Evolutionary conservation across 192 early-diverging fungal species (phyloP).

Genomic region (Paraglomus occultum): DNA sequence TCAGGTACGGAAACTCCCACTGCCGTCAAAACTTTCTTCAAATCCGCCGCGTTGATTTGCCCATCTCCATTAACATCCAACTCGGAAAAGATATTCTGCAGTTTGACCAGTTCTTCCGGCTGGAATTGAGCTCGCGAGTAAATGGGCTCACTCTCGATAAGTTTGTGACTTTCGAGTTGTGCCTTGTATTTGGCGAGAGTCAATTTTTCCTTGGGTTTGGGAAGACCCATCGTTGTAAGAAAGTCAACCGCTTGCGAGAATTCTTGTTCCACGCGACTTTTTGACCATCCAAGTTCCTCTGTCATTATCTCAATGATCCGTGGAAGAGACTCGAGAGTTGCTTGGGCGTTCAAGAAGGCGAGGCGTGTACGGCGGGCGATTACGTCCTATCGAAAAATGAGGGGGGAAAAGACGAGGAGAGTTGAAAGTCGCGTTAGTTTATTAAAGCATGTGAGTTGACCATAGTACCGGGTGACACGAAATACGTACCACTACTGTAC

Average conservation of each 20-base stretch:
- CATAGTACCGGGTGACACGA: slow-evolving; percentile 17
- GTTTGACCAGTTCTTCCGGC: slow-evolving; percentile 58
- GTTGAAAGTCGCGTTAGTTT: neutral
- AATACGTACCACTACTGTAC: slow-evolving; percentile 66
- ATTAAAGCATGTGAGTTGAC: neutral
- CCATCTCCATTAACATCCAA: slow-evolving; percentile 58
- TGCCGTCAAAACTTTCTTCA: slow-evolving; percentile 49
- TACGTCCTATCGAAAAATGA: slow-evolving; percentile 68
- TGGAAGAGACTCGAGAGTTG: slow-evolving; percentile 82
- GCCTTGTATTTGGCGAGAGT: neutral
- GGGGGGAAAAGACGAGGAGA: neutral
- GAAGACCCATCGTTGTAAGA: slow-evolving; percentile 92
- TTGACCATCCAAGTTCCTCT: slow-evolving; percentile 79
- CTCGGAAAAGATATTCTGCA: slow-evolving; percentile 55
- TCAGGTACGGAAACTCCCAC: slow-evolving; percentile 52
- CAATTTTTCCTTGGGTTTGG: slow-evolving; percentile 28
- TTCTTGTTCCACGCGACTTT: slow-evolving; percentile 66
- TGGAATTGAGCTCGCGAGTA: slow-evolving; percentile 59
- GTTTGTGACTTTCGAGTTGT: neutral
- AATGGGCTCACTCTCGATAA: slow-evolving; percentile 30
- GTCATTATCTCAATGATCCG: slow-evolving; percentile 90
- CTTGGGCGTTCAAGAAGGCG: slow-evolving; percentile 92
- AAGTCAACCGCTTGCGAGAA: slow-evolving; percentile 68
- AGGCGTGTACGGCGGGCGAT: slow-evolving; percentile 87
- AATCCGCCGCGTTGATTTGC: slow-evolving; percentile 50